Base-by-base conservation (phyloP, 176 grass and related monocot genomes). In the Microstegium vimineum region DNA sequence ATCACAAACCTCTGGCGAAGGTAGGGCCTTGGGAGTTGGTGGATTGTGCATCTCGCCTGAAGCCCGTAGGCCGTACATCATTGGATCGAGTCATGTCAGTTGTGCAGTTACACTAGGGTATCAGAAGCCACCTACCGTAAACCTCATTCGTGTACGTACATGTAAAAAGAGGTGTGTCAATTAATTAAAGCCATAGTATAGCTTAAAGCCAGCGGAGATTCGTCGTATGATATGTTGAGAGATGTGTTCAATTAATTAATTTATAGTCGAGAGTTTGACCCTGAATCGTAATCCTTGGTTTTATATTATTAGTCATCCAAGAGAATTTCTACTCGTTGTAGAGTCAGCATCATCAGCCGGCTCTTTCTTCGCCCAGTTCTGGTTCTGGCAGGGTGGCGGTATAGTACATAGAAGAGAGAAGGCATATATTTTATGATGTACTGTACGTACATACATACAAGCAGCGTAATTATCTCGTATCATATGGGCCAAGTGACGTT, bases 101-200 rank as follows among this genome's bases (percentile, higher is more conserved):
- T 23, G 16, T 32, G 31, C 35, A 72, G 27, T 73, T 20, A 6
- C 28, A 46, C 43, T 8, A 36, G 32, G 32, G 33, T 71, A 33
- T 30, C 64, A 52, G 22, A 28, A 46, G 60, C 77, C 57, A 17
- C 57, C 70, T 57, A 66, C 71, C 62, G 60, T 38, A 35, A 74
- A 45, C 66, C 61, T 82, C 12, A 25, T 78, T 40, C 57, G 46
- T 78, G n/a, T 49, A 56, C 73, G n/a, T 49, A 56, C 73, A 70
- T 86, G 51, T 71, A 77, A 77, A 86, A 40, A 62, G 23, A 42
- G n/a, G n/a, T n/a, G n/a, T n/a, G n/a, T n/a, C n/a, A n/a, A n/a
- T n/a, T n/a, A n/a, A n/a, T n/a, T n/a, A n/a, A n/a, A n/a, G 36
- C 14, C 74, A 37, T 59, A 25, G 54, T 25, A 25, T n/a, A n/a